Evolutionary conservation across 768 basidiomycete species (phyloP), one percentile per base, ranked within the genome.

Genomic region (Rhizopogon sp.): DNA sequence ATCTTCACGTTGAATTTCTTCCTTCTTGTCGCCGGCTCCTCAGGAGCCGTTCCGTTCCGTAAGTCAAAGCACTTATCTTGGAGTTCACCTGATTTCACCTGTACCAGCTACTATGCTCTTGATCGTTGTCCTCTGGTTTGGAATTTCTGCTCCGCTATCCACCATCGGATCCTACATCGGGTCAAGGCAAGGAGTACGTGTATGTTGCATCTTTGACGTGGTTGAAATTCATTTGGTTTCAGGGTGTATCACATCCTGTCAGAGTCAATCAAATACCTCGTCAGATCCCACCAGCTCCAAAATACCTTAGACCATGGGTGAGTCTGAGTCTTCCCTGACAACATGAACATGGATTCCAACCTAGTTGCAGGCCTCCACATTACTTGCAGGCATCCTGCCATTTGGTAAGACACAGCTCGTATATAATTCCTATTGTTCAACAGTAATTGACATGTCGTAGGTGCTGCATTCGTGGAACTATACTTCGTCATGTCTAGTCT

Each of bases 41-140:
- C 95, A 5, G 96, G 96, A 8, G 96, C 96, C 10, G 93, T 99
- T 42, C 96, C 96, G 3, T 96, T 98, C 68, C 92, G 95, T 84
- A 61, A 53, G 75, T 67, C 6, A 41, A 14, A 13, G 42, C 31
- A 10, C n/a, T 14, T 33, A 35, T 9, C 20, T 22, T 54, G 17
- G 33, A 42, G 16, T 17, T 62, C 14, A 25, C 41, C n/a, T 43
- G 25, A 33, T 52, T 44, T 44, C 11, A 52, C 28, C 49, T 51
- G 25, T 13, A 54, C 28, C 43, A 90, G 88, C 86, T 44, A 95
- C 93, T 0, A 88, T 95, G 81, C 74, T 93, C 41, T 75, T 91
- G 39, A 88, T 96, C 55, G 80, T 92, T 33, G 62, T 91, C 13
- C 72, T 95, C 13, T 97, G 95, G 95, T 97, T 93, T 68, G 87